These are phyloP conservation scores for Colletotrichum coccodes DNA, from an alignment of 2,329 filamentous ascomycete genomes.

Conservation along the genomic window DNA sequence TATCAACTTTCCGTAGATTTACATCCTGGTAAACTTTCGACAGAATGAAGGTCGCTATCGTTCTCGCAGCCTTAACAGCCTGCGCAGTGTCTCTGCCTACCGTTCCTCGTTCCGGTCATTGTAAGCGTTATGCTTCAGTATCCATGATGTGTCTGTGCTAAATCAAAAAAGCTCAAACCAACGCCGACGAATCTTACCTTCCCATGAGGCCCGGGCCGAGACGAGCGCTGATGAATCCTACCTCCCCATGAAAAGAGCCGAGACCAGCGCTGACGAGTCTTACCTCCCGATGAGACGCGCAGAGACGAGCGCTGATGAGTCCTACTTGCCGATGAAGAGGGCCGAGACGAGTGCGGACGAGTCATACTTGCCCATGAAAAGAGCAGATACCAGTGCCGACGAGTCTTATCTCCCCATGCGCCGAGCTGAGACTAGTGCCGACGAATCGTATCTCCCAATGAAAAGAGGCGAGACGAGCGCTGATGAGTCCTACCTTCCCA, in stretches of 20 bases:
- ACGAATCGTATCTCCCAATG: no score
- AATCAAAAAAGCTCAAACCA: neutral
- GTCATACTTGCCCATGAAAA: slow-evolving; percentile 6
- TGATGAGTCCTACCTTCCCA: no score
- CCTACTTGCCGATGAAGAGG: slow-evolving; percentile 13
- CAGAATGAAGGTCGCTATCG: slow-evolving; percentile 15
- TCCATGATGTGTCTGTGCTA: neutral
- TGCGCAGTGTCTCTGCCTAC: slow-evolving; percentile 14
- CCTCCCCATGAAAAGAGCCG: slow-evolving; percentile 4
- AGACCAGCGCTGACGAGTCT: slow-evolving; percentile 16
- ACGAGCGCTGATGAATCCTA: slow-evolving; percentile 21
- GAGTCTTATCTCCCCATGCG: slow-evolving; percentile 19
- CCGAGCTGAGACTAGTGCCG: neutral
- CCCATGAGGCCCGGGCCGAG: slow-evolving; percentile 16
- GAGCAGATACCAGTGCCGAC: slow-evolving; percentile 8
- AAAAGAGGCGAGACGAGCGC: no score
- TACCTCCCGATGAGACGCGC: slow-evolving; percentile 12
- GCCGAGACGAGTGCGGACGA: slow-evolving; percentile 8
- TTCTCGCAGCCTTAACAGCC: slow-evolving; percentile 14
- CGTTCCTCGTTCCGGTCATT: neutral
- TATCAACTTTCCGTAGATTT: neutral
- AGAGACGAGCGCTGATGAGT: slow-evolving; percentile 21
- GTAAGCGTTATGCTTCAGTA: neutral
- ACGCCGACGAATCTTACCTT: slow-evolving; percentile 24
- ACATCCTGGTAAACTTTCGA: neutral